Base-by-base conservation (phyloP, 2,329 filamentous ascomycete species). In the Metarhizium brunneum region DNA sequence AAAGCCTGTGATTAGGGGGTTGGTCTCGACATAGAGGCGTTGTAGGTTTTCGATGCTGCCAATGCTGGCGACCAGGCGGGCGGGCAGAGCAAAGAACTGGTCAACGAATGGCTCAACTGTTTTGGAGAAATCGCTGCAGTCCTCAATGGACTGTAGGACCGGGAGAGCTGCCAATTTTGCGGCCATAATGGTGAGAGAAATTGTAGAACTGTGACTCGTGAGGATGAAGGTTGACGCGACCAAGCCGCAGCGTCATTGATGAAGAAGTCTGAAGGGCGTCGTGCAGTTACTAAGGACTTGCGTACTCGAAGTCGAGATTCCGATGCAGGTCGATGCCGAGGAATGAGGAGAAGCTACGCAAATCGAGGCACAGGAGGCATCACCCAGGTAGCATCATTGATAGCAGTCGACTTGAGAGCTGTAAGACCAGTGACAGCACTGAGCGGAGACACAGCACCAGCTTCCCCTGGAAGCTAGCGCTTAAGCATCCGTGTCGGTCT, bases 21-120 rank as follows among this genome's bases (percentile, higher is more conserved):
- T 97, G 18, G 92, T 97, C 50, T 84, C 78, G 55, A 87, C 69
- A 65, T 97, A 99, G 56, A 96, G 73, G 50, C 84, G 75, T 63
- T 83, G 77, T 54, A 96, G 74, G 53, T 76, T 82, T 53, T 83
- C 78, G 38, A 80, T 71, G 66, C 82, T 83, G 60, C 78, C 77
- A 60, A 83, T 75, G 61, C 81, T 81, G 52, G 82, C 79, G 58
- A 83, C 68, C 54, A 88, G 67, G 61, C 83, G 82, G 56, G 80
- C 75, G 11, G 90, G 89, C 36, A 96, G 79, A 64, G 83, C 76
- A 66, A 81, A 81, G 56, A 92, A 76, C 69, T 91, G 85, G 10
- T 81, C 76, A 49, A 90, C 66, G 69, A 83, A 96, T 10, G 91
- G 91, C 61, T 83, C 75, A 61, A 96, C 85, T 1, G 88, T 88